Conservation (phyloP, 495 filamentous ascomycete species). For the Penicillium malachiteum region DNA sequence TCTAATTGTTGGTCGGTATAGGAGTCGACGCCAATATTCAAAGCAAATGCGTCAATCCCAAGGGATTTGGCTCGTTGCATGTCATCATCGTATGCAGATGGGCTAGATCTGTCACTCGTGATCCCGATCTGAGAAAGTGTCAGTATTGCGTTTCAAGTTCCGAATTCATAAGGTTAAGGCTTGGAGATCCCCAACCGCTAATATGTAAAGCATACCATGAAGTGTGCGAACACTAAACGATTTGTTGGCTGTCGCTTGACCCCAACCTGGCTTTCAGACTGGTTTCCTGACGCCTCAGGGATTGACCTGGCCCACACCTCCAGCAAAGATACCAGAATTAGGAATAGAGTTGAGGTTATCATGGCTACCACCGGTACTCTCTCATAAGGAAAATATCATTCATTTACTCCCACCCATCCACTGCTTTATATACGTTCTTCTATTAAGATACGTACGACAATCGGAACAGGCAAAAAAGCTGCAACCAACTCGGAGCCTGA, state of each 20-base stretch:
- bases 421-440: too few species aligned
- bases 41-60: slow-evolving; percentile 60
- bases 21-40: slow-evolving; percentile 55
- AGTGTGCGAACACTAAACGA: slow-evolving; percentile 57
- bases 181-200: too few species aligned
- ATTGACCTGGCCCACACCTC: not conserved
- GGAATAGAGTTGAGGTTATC: not conserved
- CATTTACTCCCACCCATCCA: too few species aligned
- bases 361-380: not conserved
- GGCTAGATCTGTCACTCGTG: slow-evolving; percentile 44
- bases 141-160: not conserved
- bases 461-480: not conserved
- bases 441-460: not conserved
- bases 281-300: too few species aligned
- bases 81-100: slow-evolving; percentile 56
- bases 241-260: slow-evolving; percentile 11
- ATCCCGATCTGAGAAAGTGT: slow-evolving; percentile 48
- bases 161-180: not conserved
- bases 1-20: slow-evolving; percentile 54
- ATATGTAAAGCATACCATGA: slow-evolving; percentile 53
- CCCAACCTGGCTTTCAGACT: not conserved
- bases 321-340: not conserved
- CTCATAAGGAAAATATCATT: too few species aligned
- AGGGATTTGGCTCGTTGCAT: slow-evolving; percentile 53
- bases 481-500: not conserved